Evolutionary conservation across 164 flowering plant genomes (phyloP), one percentile per base, ranked within the genome.

Genomic region (Stephania japonica): DNA sequence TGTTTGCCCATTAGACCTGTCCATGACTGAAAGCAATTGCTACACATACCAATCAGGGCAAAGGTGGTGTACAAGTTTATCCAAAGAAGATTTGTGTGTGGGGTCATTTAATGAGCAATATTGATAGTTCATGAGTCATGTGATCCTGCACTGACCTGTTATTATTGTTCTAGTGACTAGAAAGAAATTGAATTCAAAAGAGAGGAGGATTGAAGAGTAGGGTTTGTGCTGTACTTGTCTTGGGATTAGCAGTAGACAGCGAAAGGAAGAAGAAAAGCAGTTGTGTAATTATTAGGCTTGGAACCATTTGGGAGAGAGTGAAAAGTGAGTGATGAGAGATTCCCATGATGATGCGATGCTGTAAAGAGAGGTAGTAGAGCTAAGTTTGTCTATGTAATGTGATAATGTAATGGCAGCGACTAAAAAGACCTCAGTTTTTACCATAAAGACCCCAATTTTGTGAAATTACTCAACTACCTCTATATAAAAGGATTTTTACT

Each of bases 281-380:
- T 74, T 42, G 56, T 61, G 82, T 77, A 80, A 86, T 89, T 53
- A 84, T 83, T 78, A 80, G 77, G 75, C 27, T 59, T 21, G 50
- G 67, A 71, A 59, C 73, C 62, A 47, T 74, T 73, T 81, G 80
- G 84, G 80, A 81, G 75, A 79, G 72, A 72, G 76, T 21, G 72
- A 72, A 73, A 70, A 56, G 62, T 56, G 19, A 56, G 62, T 76
- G 70, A 53, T 47, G 14, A 23, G 86, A 86, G 88, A 87, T 85
- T 84, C 88, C 82, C 81, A 80, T 77, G 44, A 32, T 12, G 42
- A 56, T 56, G 21, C 6, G 62, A 56, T 56, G 62, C 18, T n/a
- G n/a, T n/a, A n/a, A n/a, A n/a, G n/a, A n/a, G n/a, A n/a, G n/a
- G n/a, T n/a, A n/a, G n/a, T n/a, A n/a, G n/a, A n/a, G n/a, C n/a